A percentile compares a stretch with the other conserved stretches of the same genome.
Evolutionary conservation across 176 grass and related monocot species (phyloP).

Genomic region (Tillandsia fasciculata): DNA sequence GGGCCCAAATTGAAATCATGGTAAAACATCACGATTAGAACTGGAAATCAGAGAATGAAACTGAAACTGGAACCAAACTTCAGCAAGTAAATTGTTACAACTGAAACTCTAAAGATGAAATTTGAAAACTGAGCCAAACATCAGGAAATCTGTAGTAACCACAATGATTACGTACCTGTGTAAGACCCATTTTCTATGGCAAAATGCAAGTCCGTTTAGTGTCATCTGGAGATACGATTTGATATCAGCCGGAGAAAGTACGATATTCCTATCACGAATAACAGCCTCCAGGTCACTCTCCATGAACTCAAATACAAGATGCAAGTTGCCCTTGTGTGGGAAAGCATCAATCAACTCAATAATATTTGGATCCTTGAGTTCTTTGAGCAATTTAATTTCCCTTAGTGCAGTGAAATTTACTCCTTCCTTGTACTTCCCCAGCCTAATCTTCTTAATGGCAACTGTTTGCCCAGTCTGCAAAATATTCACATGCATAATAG

Average conservation of each 20-base stretch:
- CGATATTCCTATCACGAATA: conserved; percentile 79
- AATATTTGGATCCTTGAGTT: conserved; percentile 88
- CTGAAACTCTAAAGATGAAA: too few species aligned
- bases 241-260: conserved; percentile 76
- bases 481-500: conserved; percentile 12
- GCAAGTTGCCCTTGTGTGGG: conserved; percentile 82
- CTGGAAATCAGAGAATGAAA: too few species aligned
- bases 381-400: conserved; percentile 95
- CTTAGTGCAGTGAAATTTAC: conserved; percentile 94
- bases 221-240: conserved; percentile 98
- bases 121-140: not conserved
- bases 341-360: conserved; percentile 92
- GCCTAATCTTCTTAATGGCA: conserved; percentile 82
- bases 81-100: too few species aligned
- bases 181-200: conserved; percentile 94
- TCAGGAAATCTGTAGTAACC: conserved; percentile 22
- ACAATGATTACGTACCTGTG: conserved; percentile 56
- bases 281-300: conserved; percentile 94
- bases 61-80: too few species aligned
- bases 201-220: conserved; percentile 81
- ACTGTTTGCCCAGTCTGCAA: conserved; percentile 86
- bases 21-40: too few species aligned
- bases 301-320: conserved; percentile 99
- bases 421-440: conserved; percentile 93
- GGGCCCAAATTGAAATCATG: too few species aligned